Percentiles rank a stretch among this genome's conserved stretches.
These are phyloP conservation scores for Penicillium rolfsii DNA, from an alignment of 2,329 filamentous ascomycete species.

Conservation along the genomic window DNA sequence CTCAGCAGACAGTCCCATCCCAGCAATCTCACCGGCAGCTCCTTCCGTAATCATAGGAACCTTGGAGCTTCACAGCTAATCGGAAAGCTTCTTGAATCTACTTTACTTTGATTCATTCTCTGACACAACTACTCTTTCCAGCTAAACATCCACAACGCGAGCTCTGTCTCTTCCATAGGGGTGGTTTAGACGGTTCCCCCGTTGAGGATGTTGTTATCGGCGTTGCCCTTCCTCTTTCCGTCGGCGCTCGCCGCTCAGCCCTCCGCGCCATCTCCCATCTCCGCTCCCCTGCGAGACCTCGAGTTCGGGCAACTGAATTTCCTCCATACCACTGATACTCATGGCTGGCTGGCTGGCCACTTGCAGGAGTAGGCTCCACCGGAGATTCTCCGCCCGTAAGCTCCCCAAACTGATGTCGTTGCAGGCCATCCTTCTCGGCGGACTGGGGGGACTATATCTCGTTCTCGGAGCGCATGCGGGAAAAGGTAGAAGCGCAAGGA, in stretches of 20 bases:
- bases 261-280: constrained; percentile 73
- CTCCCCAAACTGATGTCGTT: constrained; percentile 22
- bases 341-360: constrained; percentile 95
- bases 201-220: constrained; percentile 21
- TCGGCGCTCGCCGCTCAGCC: constrained; percentile 67
- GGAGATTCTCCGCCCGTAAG: constrained; percentile 12
- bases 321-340: constrained; percentile 93
- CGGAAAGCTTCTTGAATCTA: not conserved
- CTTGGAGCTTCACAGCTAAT: not conserved
- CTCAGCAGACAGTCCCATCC: constrained; percentile 29
- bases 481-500: constrained; percentile 75
- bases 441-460: constrained; percentile 99
- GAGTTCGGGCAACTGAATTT: constrained; percentile 96
- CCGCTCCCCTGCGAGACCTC: constrained; percentile 79
- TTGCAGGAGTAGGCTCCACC: constrained; percentile 71
- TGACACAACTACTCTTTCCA: not conserved
- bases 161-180: not conserved
- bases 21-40: constrained; percentile 40
- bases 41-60: constrained; percentile 31
- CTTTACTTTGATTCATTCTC: not conserved
- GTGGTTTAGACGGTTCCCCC: not conserved
- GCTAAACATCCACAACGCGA: not conserved
- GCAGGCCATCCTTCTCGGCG: constrained; percentile 82
- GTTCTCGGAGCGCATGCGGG: constrained; percentile 80
- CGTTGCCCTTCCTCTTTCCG: constrained; percentile 30